Base-by-base conservation (phyloP, 805 yeast genomes). In the Candida piceae region DNA sequence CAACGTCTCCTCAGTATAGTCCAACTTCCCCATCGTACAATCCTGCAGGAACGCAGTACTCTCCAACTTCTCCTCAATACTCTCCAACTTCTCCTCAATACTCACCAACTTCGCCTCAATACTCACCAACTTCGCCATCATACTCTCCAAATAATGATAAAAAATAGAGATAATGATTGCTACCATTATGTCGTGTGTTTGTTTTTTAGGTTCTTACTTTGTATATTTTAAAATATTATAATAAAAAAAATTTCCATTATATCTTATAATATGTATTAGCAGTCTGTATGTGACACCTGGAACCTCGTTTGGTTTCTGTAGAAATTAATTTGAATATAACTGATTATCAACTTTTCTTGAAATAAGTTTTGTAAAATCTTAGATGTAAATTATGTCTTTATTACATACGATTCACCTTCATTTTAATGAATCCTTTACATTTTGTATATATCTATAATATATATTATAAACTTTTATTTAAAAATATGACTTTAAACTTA, bases 41-140 rank as follows among this genome's bases (percentile, higher is more conserved):
- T 1, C 85, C 89, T 29, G 79, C 89, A 0, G 71, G 80, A 4
- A 88, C 89, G 43, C 50, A 63, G 12, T 81, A 80, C 52, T 72
- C 83, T 0, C 94, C 95, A 44, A 84, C 95, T 0, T 79, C 89
- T 0, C 95, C 95, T 50, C 55, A 70, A 8, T 88, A 86, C 57
- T 70, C 80, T 3, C 94, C 94, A 34, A 84, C 93, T 0, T 76
- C 84, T 1, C 84, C 84, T 45, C 52, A 62, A 4, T 80, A 79
- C 56, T 73, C 84, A 1, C 93, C 95, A 44, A 83, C 95, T 0
- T 80, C 89, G 0, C 94, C 94, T 48, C 57, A 70, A 18, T 86
- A 84, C 57, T 70, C 79, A 4, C 89, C 89, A 35, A 80, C 88
- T 0, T 20, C 22, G 8, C 22, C 22, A 20, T 20, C 22, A 20